These are phyloP conservation scores for Ampelomyces quisqualis DNA, from an alignment of 2,329 filamentous ascomycete genomes.

Conservation along the genomic window DNA sequence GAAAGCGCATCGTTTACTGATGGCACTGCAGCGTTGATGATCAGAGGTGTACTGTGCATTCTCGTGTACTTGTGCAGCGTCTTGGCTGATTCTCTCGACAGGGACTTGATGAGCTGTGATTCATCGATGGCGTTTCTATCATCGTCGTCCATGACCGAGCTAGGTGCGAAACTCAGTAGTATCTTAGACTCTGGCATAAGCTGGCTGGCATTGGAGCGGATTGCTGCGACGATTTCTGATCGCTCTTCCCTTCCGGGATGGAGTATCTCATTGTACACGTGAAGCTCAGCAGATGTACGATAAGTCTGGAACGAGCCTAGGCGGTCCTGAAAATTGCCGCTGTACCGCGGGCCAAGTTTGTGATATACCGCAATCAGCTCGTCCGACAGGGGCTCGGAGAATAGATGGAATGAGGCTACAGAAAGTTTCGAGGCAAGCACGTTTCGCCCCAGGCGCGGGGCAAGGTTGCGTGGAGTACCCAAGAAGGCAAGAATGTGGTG, in stretches of 20 bases:
- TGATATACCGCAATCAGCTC: conserved; percentile 89
- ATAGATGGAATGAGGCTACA: conserved; percentile 82
- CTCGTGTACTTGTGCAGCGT: conserved; percentile 69
- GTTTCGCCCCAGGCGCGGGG: conserved; percentile 70
- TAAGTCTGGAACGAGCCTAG: conserved; percentile 97
- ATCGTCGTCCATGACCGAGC: conserved; percentile 77
- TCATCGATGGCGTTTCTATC: conserved; percentile 71
- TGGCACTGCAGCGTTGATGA: conserved; percentile 84
- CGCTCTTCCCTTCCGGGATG: conserved; percentile 86
- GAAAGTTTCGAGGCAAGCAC: conserved; percentile 81
- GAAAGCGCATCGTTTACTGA: conserved; percentile 87
- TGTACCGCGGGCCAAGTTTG: conserved; percentile 84
- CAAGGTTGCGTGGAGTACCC: conserved; percentile 86
- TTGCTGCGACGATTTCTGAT: conserved; percentile 88
- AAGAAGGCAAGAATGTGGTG: conserved; percentile 86
- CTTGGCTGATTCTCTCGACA: conserved; percentile 71
- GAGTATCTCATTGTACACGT: conserved; percentile 85
- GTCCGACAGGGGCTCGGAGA: conserved; percentile 84
- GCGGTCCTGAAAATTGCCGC: conserved; percentile 95
- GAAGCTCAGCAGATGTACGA: conserved; percentile 83
- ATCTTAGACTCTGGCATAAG: conserved; percentile 81
- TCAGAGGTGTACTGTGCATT: conserved; percentile 73
- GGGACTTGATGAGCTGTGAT: conserved; percentile 70
- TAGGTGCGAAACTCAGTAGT: conserved; percentile 78
- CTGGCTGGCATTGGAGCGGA: conserved; percentile 78